Conservation (phyloP, 768 basidiomycete species). For the Macrocybe gigantea region DNA sequence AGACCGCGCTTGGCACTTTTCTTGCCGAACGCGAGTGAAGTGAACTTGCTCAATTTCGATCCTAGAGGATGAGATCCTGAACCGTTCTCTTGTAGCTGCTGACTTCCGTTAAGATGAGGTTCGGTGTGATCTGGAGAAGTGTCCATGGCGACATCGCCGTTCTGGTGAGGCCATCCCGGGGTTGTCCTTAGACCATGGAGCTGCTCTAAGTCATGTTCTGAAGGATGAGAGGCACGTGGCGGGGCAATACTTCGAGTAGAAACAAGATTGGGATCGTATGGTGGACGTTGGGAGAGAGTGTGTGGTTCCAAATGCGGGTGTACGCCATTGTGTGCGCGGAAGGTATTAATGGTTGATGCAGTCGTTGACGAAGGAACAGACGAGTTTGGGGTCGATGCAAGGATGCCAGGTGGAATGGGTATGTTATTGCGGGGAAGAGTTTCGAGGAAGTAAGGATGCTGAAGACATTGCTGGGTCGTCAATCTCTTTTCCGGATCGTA, state of each 20-base stretch:
- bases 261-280: slow-evolving; percentile 28
- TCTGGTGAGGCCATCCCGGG: slow-evolving; percentile 6
- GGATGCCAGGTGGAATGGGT: slow-evolving; percentile 51
- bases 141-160: slow-evolving; percentile 58
- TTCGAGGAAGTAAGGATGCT: slow-evolving; percentile 86
- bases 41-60: slow-evolving; percentile 53
- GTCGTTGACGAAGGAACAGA: slow-evolving; percentile 26
- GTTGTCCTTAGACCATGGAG: no score
- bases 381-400: slow-evolving; percentile 31
- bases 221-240: no score
- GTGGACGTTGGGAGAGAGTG: slow-evolving; percentile 4
- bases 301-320: slow-evolving; percentile 3
- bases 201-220: no score
- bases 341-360: slow-evolving; percentile 25
- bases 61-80: slow-evolving; percentile 30
- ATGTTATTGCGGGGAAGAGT: slow-evolving; percentile 63
- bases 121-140: slow-evolving; percentile 45
- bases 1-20: slow-evolving; percentile 65
- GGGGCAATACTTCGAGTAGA: slow-evolving; percentile 27
- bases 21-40: slow-evolving; percentile 59
- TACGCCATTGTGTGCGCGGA: slow-evolving; percentile 19
- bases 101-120: slow-evolving; percentile 25
- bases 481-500: slow-evolving; percentile 88
- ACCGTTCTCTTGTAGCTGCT: no score
- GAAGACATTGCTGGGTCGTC: slow-evolving; percentile 81